phyloP scores from a whole-genome alignment of 352 stramenopile genomes.

The Globisporangium ultimum region DNA sequence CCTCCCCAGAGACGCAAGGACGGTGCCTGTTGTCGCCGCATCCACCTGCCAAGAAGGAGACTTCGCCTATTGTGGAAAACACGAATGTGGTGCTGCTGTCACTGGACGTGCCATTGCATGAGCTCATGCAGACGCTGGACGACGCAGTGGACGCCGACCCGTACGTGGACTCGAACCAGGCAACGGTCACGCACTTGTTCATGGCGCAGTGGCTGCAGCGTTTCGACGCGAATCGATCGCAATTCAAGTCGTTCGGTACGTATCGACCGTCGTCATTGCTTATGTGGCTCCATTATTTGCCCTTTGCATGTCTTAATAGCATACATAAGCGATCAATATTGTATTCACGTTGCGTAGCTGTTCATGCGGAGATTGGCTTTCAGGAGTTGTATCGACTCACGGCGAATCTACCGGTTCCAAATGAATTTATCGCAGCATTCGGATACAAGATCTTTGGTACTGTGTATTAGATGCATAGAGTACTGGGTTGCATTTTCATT shows the following conservation, averaged over 20 bases:
- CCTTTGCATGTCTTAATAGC: too few species aligned
- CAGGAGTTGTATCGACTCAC: slow-evolving; percentile 59
- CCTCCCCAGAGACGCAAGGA: too few species aligned
- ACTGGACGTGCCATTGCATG: slow-evolving; percentile 33
- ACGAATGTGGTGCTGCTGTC: too few species aligned
- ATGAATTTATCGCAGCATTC: slow-evolving; percentile 62
- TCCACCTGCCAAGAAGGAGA: too few species aligned
- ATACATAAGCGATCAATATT: too few species aligned
- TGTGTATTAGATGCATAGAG: too few species aligned
- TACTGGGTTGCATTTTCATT: too few species aligned
- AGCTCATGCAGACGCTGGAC: slow-evolving; percentile 49
- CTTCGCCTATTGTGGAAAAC: too few species aligned
- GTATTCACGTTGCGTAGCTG: slow-evolving; percentile 19
- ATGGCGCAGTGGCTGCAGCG: slow-evolving; percentile 56
- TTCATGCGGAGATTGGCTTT: slow-evolving; percentile 65
- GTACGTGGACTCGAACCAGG: slow-evolving; percentile 47
- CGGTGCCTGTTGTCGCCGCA: too few species aligned
- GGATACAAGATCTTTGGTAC: slow-evolving; percentile 35
- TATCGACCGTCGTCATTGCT: not conserved
- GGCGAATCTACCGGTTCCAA: slow-evolving; percentile 45
- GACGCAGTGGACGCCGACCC: slow-evolving; percentile 49
- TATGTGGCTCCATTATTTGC: not conserved
- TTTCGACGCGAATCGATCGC: slow-evolving; percentile 44
- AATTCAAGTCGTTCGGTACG: slow-evolving; percentile 67
- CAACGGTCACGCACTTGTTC: slow-evolving; percentile 52